Base-by-base conservation (phyloP, 2,329 filamentous ascomycete species). In the Aspergillus ruber region DNA sequence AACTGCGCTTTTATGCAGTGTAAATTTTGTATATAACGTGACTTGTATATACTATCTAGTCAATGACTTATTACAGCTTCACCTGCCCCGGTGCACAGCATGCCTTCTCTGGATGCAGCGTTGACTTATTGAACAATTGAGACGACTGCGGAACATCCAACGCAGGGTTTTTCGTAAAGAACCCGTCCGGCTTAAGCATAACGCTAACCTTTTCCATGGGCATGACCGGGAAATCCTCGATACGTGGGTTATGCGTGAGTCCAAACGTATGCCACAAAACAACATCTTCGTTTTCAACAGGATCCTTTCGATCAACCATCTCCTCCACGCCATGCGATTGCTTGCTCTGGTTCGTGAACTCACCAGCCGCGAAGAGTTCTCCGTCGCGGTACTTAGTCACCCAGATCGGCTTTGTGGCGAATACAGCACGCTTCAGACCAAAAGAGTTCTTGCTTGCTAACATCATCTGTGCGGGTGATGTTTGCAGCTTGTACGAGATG, bases 161-260 rank as follows among this genome's bases (percentile, higher is more conserved):
- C 3, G 73, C 73, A 0, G 75, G 74, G 50, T 77, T 77, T 62
- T 69, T 71, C 4, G 69, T 68, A 53, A 76, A 77, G 62, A 78
- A 77, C 4, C 75, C 74, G 50, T 73, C 71, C 6, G 75, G 74
- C 55, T 72, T 71, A 20, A 78, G 58, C 56, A 67, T 69, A 8
- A 77, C 70, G 38, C 68, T 71, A 39, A 73, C 63, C 4, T 69
- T 64, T 58, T 85, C 82, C 52, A 74, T 74, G 0, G 82, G 82
- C 82, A 85, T 85, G 23, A 85, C 78, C 0, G 82, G 82, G 66
- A 84, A 85, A 56, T 85, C 82, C 57, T 85, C 82, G 21, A 80
- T 73, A 2, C 82, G 69, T 0, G 81, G 80, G 35, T 83, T 78
- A 52, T 85, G 83, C 27, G 83, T 85, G 18, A 83, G 76, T 8